Percentiles rank a stretch among this genome's conserved stretches.
Conservation (phyloP, 805 yeast species). For the Wickerhamomyces silvicola region DNA sequence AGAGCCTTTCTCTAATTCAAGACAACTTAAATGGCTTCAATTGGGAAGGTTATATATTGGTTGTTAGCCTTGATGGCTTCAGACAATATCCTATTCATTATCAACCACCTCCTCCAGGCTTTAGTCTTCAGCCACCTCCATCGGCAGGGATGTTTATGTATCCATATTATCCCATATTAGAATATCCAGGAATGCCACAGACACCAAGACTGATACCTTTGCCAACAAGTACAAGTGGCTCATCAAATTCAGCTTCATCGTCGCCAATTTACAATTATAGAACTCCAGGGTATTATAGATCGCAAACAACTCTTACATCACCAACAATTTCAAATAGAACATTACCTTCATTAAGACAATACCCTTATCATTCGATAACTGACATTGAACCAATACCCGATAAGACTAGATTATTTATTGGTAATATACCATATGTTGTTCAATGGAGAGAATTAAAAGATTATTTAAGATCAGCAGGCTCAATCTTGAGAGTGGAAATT, state of each 20-base stretch:
- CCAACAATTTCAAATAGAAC: background rate
- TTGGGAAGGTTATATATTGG: slow-evolving; percentile 12
- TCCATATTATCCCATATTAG: background rate
- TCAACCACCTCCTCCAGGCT: background rate
- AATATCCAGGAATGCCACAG: background rate
- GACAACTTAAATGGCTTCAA: slow-evolving; percentile 13
- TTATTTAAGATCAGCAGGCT: slow-evolving; percentile 23
- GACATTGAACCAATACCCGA: slow-evolving; percentile 21
- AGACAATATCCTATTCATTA: slow-evolving; percentile 1
- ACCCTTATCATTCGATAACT: slow-evolving; percentile 18
- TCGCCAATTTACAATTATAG: slow-evolving; percentile 1
- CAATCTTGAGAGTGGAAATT: slow-evolving; percentile 28
- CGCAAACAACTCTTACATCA: background rate
- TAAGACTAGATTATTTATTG: slow-evolving; percentile 42
- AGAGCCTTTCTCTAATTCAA: slow-evolving; percentile 4
- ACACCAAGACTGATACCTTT: background rate
- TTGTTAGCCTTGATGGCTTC: slow-evolving; percentile 5
- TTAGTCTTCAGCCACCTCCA: background rate
- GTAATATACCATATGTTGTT: slow-evolving; percentile 47
- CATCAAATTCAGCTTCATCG: background rate
- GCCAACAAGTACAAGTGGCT: no score
- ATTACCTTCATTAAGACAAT: slow-evolving; percentile 17
- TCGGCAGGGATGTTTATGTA: background rate
- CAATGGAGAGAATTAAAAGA: slow-evolving; percentile 35
- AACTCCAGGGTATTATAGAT: background rate